Evolutionary conservation across 108 stramenopile genomes (phyloP), one percentile per base, ranked within the genome.

Genomic region (Skeletonema potamos): DNA sequence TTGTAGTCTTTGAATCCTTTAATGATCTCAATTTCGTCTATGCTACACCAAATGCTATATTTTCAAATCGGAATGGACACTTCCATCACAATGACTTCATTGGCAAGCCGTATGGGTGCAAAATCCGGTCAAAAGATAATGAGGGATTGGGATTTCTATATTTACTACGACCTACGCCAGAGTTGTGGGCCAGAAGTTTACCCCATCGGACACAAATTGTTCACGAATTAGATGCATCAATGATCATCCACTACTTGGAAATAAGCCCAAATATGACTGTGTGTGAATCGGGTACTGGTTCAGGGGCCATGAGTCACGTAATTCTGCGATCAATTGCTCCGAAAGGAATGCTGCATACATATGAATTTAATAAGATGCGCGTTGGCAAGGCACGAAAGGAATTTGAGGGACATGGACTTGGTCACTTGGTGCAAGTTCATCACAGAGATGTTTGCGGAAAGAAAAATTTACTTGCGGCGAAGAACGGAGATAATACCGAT

Each of bases 191-290:
- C 29, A 81, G 83, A n/a, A 85, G 82, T 32, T 58, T 96, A 36
- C 84, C 82, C 10, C 94, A 96, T 74, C 84, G 98, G 36, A 98
- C 98, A 7, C 96, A 97, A 66, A 97, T 98, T 72, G 87, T 96
- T 9, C 95, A 96, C 68, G 88, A 90, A 58, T 65, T 96, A 29
- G 96, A 98, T 83, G 86, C 89, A 20, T 79, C 82, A 48, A 89
- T 93, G 82, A 92, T 98, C 39, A 74, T 85, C 2, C 86, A 84
- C 54, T 74, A 93, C 27, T 76, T 98, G 12, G 58, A 96, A 69
- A 66, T 98, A 58, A 58, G 73, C n/a, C 96, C 96, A 10, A 95
- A 96, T 61, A 88, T 86, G 77, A 70, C 84, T 2, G 96, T 98
- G 9, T 83, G 92, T 26, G 98, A 98, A 71, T 81, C 74, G 27